Evolutionary conservation across 306 rosid species (phyloP), one percentile per base, ranked within the genome.

Genomic region (Bauhinia variegata): DNA sequence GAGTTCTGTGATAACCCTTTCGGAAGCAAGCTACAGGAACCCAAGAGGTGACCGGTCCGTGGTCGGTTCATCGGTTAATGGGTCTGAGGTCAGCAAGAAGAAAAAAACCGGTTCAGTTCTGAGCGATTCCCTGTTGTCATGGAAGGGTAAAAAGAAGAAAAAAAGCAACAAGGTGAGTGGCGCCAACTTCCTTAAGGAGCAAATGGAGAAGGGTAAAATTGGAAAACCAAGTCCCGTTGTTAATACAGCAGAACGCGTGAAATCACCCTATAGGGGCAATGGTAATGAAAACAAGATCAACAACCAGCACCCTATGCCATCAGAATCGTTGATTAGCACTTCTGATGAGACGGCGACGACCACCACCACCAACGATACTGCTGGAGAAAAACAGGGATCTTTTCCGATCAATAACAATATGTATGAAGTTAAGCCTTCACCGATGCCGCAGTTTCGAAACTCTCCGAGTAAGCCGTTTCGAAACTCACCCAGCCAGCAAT

Each of bases 21-120:
- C 93, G 0, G 87, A 89, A 2, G 70, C 23, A 3, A 67, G 79
- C 17, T 39, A 8, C 2, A 60, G 19, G 50, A 69, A 66, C 19
- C 9, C 0, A 58, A 34, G 38, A 86, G 56, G 8, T 80, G 65
- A 9, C 11, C 58, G 65, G 2, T 79, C 87, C 1, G 78, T 65
- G 44, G 72, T 63, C 4, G 71, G 74, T 34, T 89, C 95, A 0
- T 17, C 17, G 17, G n/a, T 84, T 4, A 83, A 84, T 15, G 80
- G 71, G 34, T 72, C 86, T 0, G 59, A 37, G 7, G 58, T 76
- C 2, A 84, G 8, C 50, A 38, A 16, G 33, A 67, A 31, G 2
- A 80, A 43, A 69, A 75, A 60, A 51, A 0, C 14, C 0, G 38
- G 65, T 30, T 83, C 88, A 1, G 2, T 75, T 16, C 60, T 78